Evolutionary conservation across 208 protist species (phyloP), one percentile per base, ranked within the genome.

Genomic region (Zelonia costaricensis): DNA sequence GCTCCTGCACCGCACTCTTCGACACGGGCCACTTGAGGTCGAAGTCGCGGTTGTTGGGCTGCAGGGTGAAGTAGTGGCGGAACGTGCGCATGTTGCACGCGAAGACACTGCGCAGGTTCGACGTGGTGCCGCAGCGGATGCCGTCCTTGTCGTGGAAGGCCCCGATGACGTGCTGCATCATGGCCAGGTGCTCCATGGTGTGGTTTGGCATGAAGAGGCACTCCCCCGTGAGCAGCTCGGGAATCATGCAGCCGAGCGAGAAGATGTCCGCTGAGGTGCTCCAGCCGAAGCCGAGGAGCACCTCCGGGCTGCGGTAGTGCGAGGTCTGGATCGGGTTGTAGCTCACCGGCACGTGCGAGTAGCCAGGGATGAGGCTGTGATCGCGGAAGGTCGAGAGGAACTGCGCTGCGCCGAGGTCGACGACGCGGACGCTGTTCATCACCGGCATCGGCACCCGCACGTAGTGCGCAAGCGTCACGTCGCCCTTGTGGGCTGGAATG

Each of bases 211-310:
- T 89, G 62, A 89, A 94, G 6, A 92, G 55, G 51, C 77, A 88
- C 27, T 88, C 67, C 1, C 88, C 88, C 4, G 84, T 91, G 15
- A 91, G 57, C 25, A 94, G 68, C 53, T 94, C 84, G 0, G 77
- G 76, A 20, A 94, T 88, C 73, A 94, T 94, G 69, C 84, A 92
- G 20, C 88, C 88, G 22, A 94, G 62, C 3, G 84, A 92, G 62
- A 82, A 94, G 30, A 94, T 76, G 54, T 94, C 88, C 2, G 84
- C 76, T 2, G 78, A 84, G 43, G 61, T 59, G 45, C 33, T 74
- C 85, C 88, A 94, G 9, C 88, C 88, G 31, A 84, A 59, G 12
- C 74, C 80, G 25, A 94, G 73, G n/a, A 94, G 42, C n/a, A 91
- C 84, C 58, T 94, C 84, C 2, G 84, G 73, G 44, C 78, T 86